These are phyloP conservation scores for Corymbia maculata DNA, from an alignment of 345 rosid genomes.

Conservation along the genomic window DNA sequence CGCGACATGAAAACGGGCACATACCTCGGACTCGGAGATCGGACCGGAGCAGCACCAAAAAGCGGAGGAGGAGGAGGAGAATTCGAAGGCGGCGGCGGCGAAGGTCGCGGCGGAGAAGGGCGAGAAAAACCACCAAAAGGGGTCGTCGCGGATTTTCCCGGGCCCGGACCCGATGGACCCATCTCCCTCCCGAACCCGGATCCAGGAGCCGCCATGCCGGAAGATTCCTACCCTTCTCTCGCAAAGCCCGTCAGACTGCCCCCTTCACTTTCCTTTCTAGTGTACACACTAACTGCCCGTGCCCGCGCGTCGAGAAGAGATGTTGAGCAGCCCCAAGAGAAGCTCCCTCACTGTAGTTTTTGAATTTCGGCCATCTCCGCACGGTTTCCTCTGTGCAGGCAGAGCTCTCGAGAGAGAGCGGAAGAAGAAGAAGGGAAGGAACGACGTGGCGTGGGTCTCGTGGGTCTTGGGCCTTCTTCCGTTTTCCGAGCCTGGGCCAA, in stretches of 20 bases:
- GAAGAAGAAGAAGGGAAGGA: no score
- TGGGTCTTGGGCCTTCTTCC: background rate
- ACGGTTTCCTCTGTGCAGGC: background rate
- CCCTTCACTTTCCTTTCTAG: background rate
- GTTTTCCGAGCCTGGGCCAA: background rate
- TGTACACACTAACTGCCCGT: background rate
- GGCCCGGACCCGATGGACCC: slow-evolving; percentile 22
- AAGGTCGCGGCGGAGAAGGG: slow-evolving; percentile 10
- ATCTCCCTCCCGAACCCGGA: slow-evolving; percentile 34
- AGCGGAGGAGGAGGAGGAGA: slow-evolving; percentile 10
- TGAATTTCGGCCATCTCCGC: background rate
- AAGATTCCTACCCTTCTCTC: background rate
- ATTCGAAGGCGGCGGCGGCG: slow-evolving; percentile 2
- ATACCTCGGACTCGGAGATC: background rate
- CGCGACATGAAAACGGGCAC: background rate
- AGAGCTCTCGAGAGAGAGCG: background rate
- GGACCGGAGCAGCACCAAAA: background rate
- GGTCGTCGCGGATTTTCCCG: slow-evolving; percentile 1
- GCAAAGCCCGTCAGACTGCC: background rate
- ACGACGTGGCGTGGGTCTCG: background rate
- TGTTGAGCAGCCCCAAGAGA: background rate
- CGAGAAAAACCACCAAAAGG: slow-evolving; percentile 16
- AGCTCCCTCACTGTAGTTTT: background rate
- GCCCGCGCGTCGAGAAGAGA: background rate
- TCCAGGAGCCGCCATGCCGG: background rate